Percentiles rank a stretch among this genome's conserved stretches.
These are phyloP conservation scores for Leavenworthia alabamica DNA, from an alignment of 345 rosid species.

Conservation along the genomic window DNA sequence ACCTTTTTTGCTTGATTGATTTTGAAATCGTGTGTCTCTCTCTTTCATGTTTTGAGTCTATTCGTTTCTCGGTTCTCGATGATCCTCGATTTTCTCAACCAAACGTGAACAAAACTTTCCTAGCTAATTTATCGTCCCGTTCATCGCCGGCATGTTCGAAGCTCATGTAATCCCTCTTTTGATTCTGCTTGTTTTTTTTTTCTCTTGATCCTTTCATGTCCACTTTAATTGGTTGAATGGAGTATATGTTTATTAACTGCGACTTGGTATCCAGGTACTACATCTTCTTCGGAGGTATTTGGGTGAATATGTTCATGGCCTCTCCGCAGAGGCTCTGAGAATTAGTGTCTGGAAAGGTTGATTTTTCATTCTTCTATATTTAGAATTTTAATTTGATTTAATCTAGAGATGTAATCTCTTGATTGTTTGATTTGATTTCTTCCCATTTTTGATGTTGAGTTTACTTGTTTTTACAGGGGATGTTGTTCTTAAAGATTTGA, in stretches of 20 bases:
- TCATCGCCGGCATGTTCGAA: slow-evolving; percentile 71
- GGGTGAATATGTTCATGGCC: slow-evolving; percentile 96
- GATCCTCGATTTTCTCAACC: slow-evolving; percentile 31
- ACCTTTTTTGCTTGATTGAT: too few species aligned
- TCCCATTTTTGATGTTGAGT: slow-evolving; percentile 7
- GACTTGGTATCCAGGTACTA: slow-evolving; percentile 54
- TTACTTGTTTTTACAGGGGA: slow-evolving; percentile 53
- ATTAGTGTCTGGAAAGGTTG: slow-evolving; percentile 99
- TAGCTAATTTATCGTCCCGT: slow-evolving; percentile 5
- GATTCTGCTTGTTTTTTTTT: too few species aligned
- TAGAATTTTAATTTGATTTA: too few species aligned
- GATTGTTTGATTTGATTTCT: too few species aligned
- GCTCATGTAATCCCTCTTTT: slow-evolving; percentile 63
- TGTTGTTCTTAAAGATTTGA: slow-evolving; percentile 92
- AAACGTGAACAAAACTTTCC: slow-evolving; percentile 14
- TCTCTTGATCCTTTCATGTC: too few species aligned
- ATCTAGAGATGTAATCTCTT: too few species aligned
- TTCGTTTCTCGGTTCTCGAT: slow-evolving; percentile 34
- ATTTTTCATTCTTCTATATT: too few species aligned
- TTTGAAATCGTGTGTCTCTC: too few species aligned
- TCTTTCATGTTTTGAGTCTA: slow-evolving; percentile 15
- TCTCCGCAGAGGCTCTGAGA: slow-evolving; percentile 80
- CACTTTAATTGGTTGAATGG: too few species aligned
- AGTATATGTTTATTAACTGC: slow-evolving; percentile 5
- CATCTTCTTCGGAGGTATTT: slow-evolving; percentile 94